Evolutionary conservation across 2,329 filamentous ascomycete genomes (phyloP).

Genomic region (Triangularia setosa): DNA sequence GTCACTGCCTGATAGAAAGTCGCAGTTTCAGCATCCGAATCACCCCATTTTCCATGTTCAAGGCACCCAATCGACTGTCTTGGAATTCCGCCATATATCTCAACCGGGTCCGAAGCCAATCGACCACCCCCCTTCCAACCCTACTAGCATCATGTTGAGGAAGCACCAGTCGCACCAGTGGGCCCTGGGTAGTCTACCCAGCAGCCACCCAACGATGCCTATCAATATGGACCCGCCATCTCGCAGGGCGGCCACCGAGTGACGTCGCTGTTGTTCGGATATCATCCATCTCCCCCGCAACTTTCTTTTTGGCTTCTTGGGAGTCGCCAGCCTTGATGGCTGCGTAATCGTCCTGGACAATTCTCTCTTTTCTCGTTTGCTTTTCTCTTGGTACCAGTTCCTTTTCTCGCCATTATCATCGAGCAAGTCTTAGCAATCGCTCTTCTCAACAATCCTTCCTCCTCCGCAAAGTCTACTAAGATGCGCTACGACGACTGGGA

Average conservation of each 20-base stretch:
- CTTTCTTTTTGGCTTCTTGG: neutral
- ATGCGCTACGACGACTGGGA: slow-evolving; percentile 46
- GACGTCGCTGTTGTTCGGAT: neutral
- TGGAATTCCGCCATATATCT: neutral
- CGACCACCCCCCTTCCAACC: neutral
- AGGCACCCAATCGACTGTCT: neutral
- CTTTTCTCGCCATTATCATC: neutral
- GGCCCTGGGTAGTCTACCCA: neutral
- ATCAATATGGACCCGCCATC: neutral
- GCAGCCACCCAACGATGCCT: neutral
- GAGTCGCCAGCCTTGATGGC: neutral
- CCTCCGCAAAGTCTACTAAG: neutral
- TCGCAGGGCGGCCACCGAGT: neutral
- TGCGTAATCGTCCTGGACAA: neutral
- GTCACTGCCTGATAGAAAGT: neutral
- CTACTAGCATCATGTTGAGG: neutral
- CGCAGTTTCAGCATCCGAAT: neutral
- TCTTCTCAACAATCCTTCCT: neutral
- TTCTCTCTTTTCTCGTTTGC: neutral
- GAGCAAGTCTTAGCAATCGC: neutral
- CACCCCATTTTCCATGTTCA: neutral
- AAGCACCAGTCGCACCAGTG: neutral
- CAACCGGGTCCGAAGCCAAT: neutral
- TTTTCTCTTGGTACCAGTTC: neutral
- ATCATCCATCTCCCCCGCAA: neutral